Evolutionary conservation across 129 eudicot species (phyloP), one percentile per base, ranked within the genome.

Genomic region (Solidago caesia): DNA sequence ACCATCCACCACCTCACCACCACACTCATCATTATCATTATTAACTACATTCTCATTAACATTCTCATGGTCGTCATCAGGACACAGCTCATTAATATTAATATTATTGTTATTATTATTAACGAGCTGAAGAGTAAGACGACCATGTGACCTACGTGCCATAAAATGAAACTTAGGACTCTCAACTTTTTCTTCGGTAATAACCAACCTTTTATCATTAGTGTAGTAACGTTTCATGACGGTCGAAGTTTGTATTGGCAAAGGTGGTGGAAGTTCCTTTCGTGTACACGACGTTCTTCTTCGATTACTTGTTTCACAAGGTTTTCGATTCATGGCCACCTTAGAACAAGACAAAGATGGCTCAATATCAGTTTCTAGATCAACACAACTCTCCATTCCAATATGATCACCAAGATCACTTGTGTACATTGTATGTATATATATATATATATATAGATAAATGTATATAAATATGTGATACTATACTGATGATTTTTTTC

Each of bases 201-300:
- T 87, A n/a, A 89, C 44, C 80, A 89, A 66, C 44, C 90, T 21
- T 0, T 92, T 88, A 43, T 87, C 96, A 42, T 46, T 43, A 3
- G 87, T 86, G 71, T 80, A 67, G 56, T 84, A 79, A 73, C 82
- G 46, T 73, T 63, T 83, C 84, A 87, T 71, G 7, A 81, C 86
- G 1, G 84, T 76, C 1, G 83, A 62, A 0, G 75, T 72, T n/a
- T 70, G 80, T 2, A 68, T 29, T 47, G 85, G 70, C 64, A 84
- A 42, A 61, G 87, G 83, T 56, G 96, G 96, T 29, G 96, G 96
- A 4, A 80, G 80, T 44, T 82, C 74, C 71, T 77, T 85, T 9
- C 51, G 25, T 57, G 15, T 59, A 43, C 26, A 27, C 9, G 49
- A 45, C 42, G 63, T 44, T 72, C 61, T 72, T 8, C 63, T 72